Evolutionary conservation across 2,329 filamentous ascomycete genomes (phyloP).

Genomic region (Pseudogymnoascus sp.): DNA sequence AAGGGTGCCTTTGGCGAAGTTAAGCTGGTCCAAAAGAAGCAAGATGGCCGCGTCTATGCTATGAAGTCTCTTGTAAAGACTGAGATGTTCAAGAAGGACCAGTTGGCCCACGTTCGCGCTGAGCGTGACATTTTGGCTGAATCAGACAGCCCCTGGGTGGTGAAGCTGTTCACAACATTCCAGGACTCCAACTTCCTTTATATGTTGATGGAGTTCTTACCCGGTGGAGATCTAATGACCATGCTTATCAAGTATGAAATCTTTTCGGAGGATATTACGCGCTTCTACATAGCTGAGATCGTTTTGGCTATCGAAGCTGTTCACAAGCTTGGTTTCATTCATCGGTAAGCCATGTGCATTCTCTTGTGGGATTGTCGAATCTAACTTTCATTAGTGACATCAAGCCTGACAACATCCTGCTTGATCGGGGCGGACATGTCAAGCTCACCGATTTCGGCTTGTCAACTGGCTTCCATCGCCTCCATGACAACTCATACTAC

Average conservation of each 20-base stretch:
- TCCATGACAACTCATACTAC: conserved; percentile 97
- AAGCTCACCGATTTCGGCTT: conserved; percentile 98
- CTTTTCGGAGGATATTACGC: conserved; percentile 96
- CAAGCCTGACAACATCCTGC: conserved; percentile 96
- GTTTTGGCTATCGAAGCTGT: conserved; percentile 97
- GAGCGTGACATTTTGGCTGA: conserved; percentile 97
- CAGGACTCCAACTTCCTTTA: conserved; percentile 95
- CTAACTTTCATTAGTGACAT: conserved; percentile 61
- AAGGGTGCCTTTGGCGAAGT: conserved; percentile 99
- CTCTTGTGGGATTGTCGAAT: background rate
- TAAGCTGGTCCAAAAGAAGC: conserved; percentile 92
- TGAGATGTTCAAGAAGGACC: conserved; percentile 99
- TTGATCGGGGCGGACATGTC: conserved; percentile 92
- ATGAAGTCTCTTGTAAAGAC: conserved; percentile 98
- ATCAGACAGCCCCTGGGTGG: conserved; percentile 98
- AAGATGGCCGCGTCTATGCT: conserved; percentile 93
- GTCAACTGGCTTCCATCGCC: conserved; percentile 94
- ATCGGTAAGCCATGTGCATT: conserved; percentile 58
- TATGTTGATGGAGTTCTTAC: conserved; percentile 99
- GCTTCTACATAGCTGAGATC: conserved; percentile 98
- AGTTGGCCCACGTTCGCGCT: conserved; percentile 91
- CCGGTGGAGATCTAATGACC: conserved; percentile 97
- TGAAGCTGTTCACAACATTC: conserved; percentile 97
- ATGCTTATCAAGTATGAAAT: conserved; percentile 99
- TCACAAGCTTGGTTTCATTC: conserved; percentile 95